Base-by-base conservation (phyloP, 1,139 yeast species). In the Blastobotrys buckinghamii region DNA sequence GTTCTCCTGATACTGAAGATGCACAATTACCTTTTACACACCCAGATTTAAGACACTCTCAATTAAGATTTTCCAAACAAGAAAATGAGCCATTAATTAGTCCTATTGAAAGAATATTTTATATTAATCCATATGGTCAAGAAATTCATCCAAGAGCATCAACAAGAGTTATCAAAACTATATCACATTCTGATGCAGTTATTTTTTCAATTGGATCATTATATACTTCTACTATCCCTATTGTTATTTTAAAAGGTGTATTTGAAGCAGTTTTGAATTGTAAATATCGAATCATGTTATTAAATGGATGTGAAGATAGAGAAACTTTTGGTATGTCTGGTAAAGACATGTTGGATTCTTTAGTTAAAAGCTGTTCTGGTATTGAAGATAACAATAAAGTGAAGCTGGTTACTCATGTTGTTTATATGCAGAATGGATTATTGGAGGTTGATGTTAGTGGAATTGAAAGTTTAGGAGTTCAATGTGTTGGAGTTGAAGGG, bases 121-220 rank as follows among this genome's bases (percentile, higher is more conserved):
- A 90, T 61, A 84, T 89, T 44, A 85, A 90, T 30, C 94, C 95
- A 0, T 86, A 85, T 59, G 96, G 96, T 0, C 88, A 85, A 60
- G 96, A 88, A 60, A 84, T 87, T 32, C 78, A 82, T 55, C 96
- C 97, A 2, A 67, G 73, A 24, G 92, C 94, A 1, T 84, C 84
- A 56, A 68, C 79, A 6, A 71, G 86, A 51, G 92, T 84, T 0
- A 64, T 79, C 1, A 65, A 77, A 0, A 73, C 78, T 20, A 64
- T 88, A 2, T 63, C 74, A 19, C 62, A 70, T 10, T 50, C 65
- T 2, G 77, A 82, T 44, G 74, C 77, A 13, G 67, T 89, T 0
- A 72, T 90, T 0, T 88, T 82, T 61, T 85, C 95, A 0, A 84
- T 90, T 51, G 97, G 97, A 1, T 85, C 95, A 2, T 69, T 90